Base-by-base conservation (phyloP, 140 eudicot genomes). In the Cichorium intybus region DNA sequence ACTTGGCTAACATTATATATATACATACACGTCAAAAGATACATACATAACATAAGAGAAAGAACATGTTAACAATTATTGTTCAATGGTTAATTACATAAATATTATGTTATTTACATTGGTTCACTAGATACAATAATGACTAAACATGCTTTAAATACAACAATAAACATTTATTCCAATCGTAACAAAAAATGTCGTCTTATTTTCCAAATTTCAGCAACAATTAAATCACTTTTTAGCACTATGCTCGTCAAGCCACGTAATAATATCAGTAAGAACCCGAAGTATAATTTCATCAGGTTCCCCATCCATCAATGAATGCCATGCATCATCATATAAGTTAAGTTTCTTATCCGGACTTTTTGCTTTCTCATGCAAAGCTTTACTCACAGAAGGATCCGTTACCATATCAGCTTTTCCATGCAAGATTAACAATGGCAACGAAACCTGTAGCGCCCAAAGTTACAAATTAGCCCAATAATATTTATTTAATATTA, bases 221-320 rank as follows among this genome's bases (percentile, higher is more conserved):
- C 60, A 45, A 56, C 6, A n/a, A 21, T 66, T 4, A 16, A 24
- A 48, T 66, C 41, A 77, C 56, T 77, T 77, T 24, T 7, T 61
- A 18, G 71, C 46, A 23, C 66, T 62, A 62, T 58, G 99, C 56
- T 80, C 84, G 11, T 94, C 87, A 6, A 94, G 86, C 99, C 99
- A 94, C 31, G 90, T 55, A 24, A 86, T 62, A 49, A 89, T 82
- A 59, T 94, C 95, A 47, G 53, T 79, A 45, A 94, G 75, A 33
- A 86, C 87, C 33, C 70, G 54, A 56, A 56, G 60, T 54, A 88
- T 89, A 45, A 71, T 46, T 41, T 89, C 97, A 76, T 94, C 99
- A 0, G 89, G 82, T 77, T 94, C 99, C 35, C 99, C 99, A 66
- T 89, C 99, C 4, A 94, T 80, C 66, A 94, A 94, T 21, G 94